phyloP scores from a whole-genome alignment of 805 yeast genomes.

The Candida oleophila region DNA sequence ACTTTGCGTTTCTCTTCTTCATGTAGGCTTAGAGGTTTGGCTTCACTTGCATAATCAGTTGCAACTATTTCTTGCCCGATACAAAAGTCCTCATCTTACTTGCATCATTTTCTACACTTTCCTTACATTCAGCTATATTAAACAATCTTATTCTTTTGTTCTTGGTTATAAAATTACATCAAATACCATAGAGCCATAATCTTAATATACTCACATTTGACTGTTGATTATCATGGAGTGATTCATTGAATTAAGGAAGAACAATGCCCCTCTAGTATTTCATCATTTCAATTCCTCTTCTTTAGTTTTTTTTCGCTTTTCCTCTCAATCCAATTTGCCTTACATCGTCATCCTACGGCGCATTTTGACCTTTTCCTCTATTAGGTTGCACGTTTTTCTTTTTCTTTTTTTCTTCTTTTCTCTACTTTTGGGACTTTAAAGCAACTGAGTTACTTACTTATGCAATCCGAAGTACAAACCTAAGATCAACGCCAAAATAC shows the following conservation, averaged over 20 bases:
- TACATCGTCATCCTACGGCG: too few species aligned
- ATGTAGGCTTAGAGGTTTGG: too few species aligned
- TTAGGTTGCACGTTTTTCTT: background rate
- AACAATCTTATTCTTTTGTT: background rate
- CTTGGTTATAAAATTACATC: background rate
- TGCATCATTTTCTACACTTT: background rate
- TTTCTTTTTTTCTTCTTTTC: background rate
- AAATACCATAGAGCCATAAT: background rate
- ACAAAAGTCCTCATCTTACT: background rate
- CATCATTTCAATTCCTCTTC: background rate
- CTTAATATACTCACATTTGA: background rate
- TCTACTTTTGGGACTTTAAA: too few species aligned
- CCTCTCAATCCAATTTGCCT: background rate
- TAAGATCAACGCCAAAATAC: slow-evolving; percentile 65
- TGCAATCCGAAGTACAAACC: slow-evolving; percentile 54
- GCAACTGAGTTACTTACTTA: too few species aligned
- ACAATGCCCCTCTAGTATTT: background rate
- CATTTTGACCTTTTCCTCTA: too few species aligned
- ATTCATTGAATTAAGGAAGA: background rate
- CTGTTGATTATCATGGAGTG: background rate
- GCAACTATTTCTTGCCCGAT: too few species aligned
- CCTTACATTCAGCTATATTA: background rate
- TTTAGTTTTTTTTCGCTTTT: background rate
- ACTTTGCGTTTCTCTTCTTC: too few species aligned
- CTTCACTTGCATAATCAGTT: too few species aligned